phyloP scores from a whole-genome alignment of 176 grass and related monocot species.

The Eragrostis nindensis region DNA sequence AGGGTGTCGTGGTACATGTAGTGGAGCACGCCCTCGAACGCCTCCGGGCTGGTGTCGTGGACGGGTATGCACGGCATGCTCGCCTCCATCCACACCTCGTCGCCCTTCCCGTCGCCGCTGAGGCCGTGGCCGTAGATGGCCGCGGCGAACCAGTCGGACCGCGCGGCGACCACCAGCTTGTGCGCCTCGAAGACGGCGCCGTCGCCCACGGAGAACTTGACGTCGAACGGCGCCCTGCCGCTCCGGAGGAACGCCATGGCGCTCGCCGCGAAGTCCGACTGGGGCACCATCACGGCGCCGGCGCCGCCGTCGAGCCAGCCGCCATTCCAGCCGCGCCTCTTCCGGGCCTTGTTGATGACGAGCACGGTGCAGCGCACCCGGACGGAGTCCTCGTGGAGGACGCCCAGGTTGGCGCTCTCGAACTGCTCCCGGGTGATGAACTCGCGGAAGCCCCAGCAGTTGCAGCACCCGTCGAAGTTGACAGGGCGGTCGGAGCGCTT shows the following conservation, averaged over 20 bases:
- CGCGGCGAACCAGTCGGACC: constrained; percentile 43
- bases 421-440: constrained; percentile 27
- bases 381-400: constrained; percentile 35
- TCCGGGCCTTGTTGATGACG: not conserved
- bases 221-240: constrained; percentile 46
- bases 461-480: constrained; percentile 35
- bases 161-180: constrained; percentile 36
- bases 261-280: constrained; percentile 15
- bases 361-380: constrained; percentile 41
- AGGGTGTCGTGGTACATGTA: constrained; percentile 51
- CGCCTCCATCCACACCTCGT: constrained; percentile 28
- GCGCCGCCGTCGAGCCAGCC: not conserved
- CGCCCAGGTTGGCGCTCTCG: constrained; percentile 15
- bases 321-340: not conserved
- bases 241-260: constrained; percentile 1
- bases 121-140: constrained; percentile 47
- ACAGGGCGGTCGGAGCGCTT: not conserved
- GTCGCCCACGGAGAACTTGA: constrained; percentile 37
- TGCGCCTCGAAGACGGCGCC: constrained; percentile 34
- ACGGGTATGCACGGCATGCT: not conserved
- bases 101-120: not conserved
- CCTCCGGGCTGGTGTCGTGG: constrained; percentile 23
- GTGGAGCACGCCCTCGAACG: constrained; percentile 47
- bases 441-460: constrained; percentile 40
- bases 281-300: not conserved